Evolutionary conservation across 805 yeast genomes (phyloP), one percentile per base, ranked within the genome.

Genomic region (Candida mattraensis): DNA sequence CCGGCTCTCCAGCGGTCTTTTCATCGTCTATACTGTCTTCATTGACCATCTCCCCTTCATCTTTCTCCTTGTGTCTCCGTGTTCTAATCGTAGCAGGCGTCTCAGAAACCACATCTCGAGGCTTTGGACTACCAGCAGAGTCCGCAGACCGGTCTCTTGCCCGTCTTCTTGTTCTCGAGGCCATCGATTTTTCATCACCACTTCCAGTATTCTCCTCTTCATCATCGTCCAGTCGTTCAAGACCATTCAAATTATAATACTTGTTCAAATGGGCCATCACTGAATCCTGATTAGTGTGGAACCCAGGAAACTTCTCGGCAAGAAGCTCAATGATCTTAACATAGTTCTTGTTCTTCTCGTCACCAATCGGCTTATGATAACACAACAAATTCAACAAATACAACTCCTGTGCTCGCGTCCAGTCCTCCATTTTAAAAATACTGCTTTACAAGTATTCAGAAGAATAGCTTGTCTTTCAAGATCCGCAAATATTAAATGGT

Each of bases 361-460:
- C 39, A 4, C 61, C 62, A n/a, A 56, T 33, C 14, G 64, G 64
- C 32, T 55, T 56, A 34, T 58, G 47, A 25, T 48, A 55, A 22
- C 60, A 56, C 7, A 56, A 22, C 10, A 49, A 37, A 13, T 49
- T 45, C 30, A 60, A 32, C 4, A 60, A 47, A 11, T 31, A 41
- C 16, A 46, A 31, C 24, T 50, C 56, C 24, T 48, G 50, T 4
- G 50, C 40, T n/a, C 42, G 24, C 9, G 37, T 38, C 63, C 61
- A 58, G 18, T 33, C 40, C 24, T 37, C 34, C 45, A 39, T 43
- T 21, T 26, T 28, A 6, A 15, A 18, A 24, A 25, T 26, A 27
- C n/a, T n/a, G n/a, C n/a, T n/a, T n/a, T n/a, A n/a, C n/a, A n/a
- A n/a, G n/a, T n/a, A n/a, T n/a, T n/a, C n/a, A n/a, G n/a, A n/a